Percentiles rank a stretch among this genome's conserved stretches.
These are phyloP conservation scores for Kodamaea jinghongensis DNA, from an alignment of 805 yeast species.

Conservation along the genomic window DNA sequence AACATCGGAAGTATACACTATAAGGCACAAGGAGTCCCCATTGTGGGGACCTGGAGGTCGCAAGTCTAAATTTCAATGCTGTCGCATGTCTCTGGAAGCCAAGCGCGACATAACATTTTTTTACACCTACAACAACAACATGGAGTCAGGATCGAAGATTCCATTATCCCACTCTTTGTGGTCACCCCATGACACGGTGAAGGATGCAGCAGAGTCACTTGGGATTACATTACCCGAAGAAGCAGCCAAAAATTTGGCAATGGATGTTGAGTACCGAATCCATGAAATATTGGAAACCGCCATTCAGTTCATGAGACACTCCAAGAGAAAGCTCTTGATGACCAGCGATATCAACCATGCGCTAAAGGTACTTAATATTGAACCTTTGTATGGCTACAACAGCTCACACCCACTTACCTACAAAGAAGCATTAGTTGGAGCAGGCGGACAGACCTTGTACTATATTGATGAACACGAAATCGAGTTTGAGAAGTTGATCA, in stretches of 20 bases:
- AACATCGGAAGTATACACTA: too few relatives aligned
- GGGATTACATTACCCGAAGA: constrained; percentile 88
- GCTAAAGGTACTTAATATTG: constrained; percentile 80
- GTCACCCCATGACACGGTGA: constrained; percentile 97
- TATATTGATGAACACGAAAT: constrained; percentile 91
- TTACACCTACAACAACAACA: constrained; percentile 7
- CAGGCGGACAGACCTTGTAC: constrained; percentile 87
- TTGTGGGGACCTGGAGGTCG: too few relatives aligned
- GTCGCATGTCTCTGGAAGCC: too few relatives aligned
- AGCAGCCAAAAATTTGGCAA: constrained; percentile 89
- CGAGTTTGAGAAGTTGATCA: constrained; percentile 89
- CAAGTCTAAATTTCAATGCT: too few relatives aligned
- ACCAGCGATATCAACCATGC: constrained; percentile 83
- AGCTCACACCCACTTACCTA: constrained; percentile 67
- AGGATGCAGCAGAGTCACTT: constrained; percentile 89
- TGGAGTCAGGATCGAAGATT: constrained; percentile 41
- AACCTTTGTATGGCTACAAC: constrained; percentile 90
- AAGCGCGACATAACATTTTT: too few relatives aligned
- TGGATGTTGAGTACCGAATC: constrained; percentile 98
- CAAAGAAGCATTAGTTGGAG: constrained; percentile 81
- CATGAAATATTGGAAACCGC: constrained; percentile 96
- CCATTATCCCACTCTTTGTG: constrained; percentile 86
- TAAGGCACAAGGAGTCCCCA: too few relatives aligned
- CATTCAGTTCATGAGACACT: constrained; percentile 90
- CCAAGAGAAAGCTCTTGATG: constrained; percentile 76